Evolutionary conservation across 2,329 filamentous ascomycete species (phyloP), one percentile per base, ranked within the genome.

Genomic region (Passalora sequoiae): DNA sequence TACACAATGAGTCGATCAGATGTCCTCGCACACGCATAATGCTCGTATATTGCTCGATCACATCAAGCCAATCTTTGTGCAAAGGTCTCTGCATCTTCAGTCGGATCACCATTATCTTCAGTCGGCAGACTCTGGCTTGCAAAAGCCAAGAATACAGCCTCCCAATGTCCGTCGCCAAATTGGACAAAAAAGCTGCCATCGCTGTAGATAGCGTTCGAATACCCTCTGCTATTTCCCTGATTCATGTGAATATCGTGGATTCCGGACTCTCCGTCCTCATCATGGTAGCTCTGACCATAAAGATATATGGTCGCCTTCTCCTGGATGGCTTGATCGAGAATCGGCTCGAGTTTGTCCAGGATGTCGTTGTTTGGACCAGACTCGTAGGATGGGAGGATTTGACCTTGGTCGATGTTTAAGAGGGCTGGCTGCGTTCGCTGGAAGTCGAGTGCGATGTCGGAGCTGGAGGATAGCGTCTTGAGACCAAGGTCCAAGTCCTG

Each of bases 191-290:
- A 48, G 2, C 55, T 63, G 4, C 66, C 66, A 49, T 69, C 66
- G 43, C 63, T 59, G 20, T 57, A 61, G 3, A 61, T 60, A 15
- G 60, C 64, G 46, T 69, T 69, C 31, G 63, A 58, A 20, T 54
- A 64, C 6, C 53, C 53, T 19, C 28, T 35, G 15, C 53, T 48
- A 48, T 62, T 67, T 29, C 65, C 65, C 49, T 68, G 66, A 37
- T 68, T 68, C 64, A 68, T 67, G 47, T 69, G 67, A 7, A 69
- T 56, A 40, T 69, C 65, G 47, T 68, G 62, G 25, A 67, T 65
- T 1, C 65, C 65, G 13, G 58, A 51, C 13, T 51, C 53, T 45
- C 61, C 67, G 15, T 62, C 57, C n/a, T 59, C 60, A 22, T 44
- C 42, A n/a, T 44, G 42, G 16, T 44, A 44, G 35, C 35, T 38